Evolutionary conservation across 805 yeast genomes (phyloP), one percentile per base, ranked within the genome.

Genomic region (Lipomyces yamadae): DNA sequence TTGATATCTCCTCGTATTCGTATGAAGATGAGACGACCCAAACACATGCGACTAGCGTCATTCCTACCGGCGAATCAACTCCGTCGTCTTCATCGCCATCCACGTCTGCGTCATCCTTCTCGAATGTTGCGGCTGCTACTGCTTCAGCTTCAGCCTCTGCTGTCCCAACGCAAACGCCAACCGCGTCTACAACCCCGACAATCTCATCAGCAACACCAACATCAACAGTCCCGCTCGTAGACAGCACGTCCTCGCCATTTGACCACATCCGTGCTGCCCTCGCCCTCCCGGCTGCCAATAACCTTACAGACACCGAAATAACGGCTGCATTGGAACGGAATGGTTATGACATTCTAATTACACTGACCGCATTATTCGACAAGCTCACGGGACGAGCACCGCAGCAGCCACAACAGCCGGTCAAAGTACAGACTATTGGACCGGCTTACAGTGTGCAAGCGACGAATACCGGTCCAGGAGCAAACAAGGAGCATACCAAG

Each of bases 401-500:
- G 10, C 54, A 39, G 7, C 33, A 54, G 24, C 29, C 45, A 2
- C 29, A 39, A n/a, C 57, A 58, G 50, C 34, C 48, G 30, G 59
- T 65, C 32, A 66, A 60, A 32, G 65, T 60, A n/a, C 70, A 66
- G 56, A 66, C 70, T 29, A 66, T 66, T 32, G 70, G 70, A 10
- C 70, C 70, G 0, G 67, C 63, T 30, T 66, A 66, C 56, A 66
- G 70, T 30, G 32, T 62, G 30, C 65, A 58, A 53, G 5, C 61
- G 6, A 56, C 67, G 15, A 39, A 18, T 10, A 3, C 55, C 13
- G 34, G 55, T 32, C 53, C 48, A 11, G 33, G 39, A n/a, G 18
- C 34, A 10, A 30, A 48, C 5, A 66, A 66, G 39, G 70, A 66
- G 24, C 62, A 60, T 48, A 39, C 67, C 18, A 66, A 66, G 65